phyloP scores from a whole-genome alignment of 2,329 filamentous ascomycete species.

The Hymenoscyphus salicellus region DNA sequence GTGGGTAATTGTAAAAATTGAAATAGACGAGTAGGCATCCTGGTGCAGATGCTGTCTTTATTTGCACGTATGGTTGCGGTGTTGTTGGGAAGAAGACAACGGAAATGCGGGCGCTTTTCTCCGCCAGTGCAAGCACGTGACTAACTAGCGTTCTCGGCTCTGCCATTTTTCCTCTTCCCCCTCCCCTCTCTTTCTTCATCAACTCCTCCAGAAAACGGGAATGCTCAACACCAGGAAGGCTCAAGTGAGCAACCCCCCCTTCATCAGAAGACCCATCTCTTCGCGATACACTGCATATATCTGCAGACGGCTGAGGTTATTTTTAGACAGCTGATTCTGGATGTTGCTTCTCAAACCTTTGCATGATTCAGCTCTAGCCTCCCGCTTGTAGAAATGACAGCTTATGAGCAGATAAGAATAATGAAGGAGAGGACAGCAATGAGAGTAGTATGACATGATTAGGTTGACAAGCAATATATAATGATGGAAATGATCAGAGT shows the following conservation, averaged over 20 bases:
- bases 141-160: no score
- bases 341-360: not conserved
- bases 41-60: not conserved
- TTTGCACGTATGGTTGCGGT: not conserved
- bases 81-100: not conserved
- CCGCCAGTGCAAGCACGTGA: not conserved
- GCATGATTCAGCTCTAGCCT: not conserved
- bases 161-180: no score
- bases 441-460: not conserved
- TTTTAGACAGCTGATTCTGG: not conserved
- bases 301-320: not conserved
- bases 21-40: not conserved
- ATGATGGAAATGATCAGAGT: no score
- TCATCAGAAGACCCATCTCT: no score
- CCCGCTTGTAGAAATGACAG: no score
- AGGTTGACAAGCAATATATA: not conserved
- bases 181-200: no score
- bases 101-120: not conserved
- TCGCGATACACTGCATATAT: not conserved
- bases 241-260: no score
- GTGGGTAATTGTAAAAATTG: not conserved
- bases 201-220: no score
- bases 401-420: not conserved
- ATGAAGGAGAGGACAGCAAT: not conserved
- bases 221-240: no score